These are phyloP conservation scores for Westerdykella ornata DNA, from an alignment of 2,329 filamentous ascomycete genomes.

Conservation along the genomic window DNA sequence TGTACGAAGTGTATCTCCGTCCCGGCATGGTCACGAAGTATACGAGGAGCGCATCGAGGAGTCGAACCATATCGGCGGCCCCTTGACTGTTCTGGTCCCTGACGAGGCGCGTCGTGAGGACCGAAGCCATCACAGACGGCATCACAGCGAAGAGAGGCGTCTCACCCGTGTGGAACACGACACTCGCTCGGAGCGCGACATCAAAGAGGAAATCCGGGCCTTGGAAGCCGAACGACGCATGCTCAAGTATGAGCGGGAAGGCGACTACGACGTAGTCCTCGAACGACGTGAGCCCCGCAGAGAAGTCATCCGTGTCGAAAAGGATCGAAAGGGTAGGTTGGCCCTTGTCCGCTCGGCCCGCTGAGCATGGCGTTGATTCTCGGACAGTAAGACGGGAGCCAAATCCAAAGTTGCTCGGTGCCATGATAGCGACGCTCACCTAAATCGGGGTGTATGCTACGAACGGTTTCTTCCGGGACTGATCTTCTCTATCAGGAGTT, in stretches of 20 bases:
- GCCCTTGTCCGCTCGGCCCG: conserved; percentile 72
- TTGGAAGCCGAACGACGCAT: conserved; percentile 61
- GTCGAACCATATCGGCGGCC: conserved; percentile 42
- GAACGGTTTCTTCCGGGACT: too few species aligned
- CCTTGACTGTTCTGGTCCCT: conserved; percentile 46
- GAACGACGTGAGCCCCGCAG: conserved; percentile 47
- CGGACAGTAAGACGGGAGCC: conserved; percentile 34
- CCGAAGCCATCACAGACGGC: not conserved
- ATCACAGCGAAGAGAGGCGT: conserved; percentile 14
- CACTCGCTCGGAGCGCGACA: conserved; percentile 52
- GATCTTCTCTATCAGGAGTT: too few species aligned
- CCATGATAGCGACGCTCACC: conserved; percentile 40
- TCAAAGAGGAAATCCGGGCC: conserved; percentile 64
- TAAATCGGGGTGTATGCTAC: conserved; percentile 10
- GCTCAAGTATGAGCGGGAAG: conserved; percentile 52
- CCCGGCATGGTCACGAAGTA: conserved; percentile 29
- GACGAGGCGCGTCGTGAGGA: conserved; percentile 31
- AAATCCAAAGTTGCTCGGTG: conserved; percentile 41
- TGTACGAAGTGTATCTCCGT: conserved; percentile 29
- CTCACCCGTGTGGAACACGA: conserved; percentile 12
- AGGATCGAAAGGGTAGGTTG: conserved; percentile 95
- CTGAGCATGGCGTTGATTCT: conserved; percentile 35
- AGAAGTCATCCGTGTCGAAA: conserved; percentile 65
- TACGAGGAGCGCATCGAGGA: conserved; percentile 42
- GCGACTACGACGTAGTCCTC: conserved; percentile 44